These are phyloP conservation scores for Ambrosiella beaveri DNA, from an alignment of 2,329 filamentous ascomycete species.

Conservation along the genomic window DNA sequence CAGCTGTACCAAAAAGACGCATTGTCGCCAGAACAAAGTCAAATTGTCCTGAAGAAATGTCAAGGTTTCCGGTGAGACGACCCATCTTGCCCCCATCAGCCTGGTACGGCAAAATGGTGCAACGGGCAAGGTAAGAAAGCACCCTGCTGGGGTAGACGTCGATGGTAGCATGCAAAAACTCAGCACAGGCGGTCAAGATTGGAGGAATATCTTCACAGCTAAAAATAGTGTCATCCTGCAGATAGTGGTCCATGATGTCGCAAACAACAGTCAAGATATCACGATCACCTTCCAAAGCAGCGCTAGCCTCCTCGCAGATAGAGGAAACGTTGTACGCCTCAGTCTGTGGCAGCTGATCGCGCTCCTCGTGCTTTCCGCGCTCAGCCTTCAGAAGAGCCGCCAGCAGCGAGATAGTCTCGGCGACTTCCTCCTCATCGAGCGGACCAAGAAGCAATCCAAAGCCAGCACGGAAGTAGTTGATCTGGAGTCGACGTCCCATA, in stretches of 20 bases:
- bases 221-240: conserved; percentile 38
- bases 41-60: conserved; percentile 60
- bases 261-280: conserved; percentile 72
- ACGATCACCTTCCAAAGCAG: conserved; percentile 39
- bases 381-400: conserved; percentile 48
- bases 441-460: conserved; percentile 34
- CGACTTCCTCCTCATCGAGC: conserved; percentile 43
- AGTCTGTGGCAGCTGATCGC: conserved; percentile 13
- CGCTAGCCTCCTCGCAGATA: conserved; percentile 36
- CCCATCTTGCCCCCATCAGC: conserved; percentile 61
- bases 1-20: conserved; percentile 53
- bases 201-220: conserved; percentile 49
- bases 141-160: conserved; percentile 63
- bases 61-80: conserved; percentile 63
- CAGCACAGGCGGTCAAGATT: conserved; percentile 52
- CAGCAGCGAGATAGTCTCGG: conserved; percentile 59
- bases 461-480: conserved; percentile 40
- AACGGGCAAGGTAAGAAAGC: conserved; percentile 78
- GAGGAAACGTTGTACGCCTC: conserved; percentile 23
- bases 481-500: conserved; percentile 58
- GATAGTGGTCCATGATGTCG: conserved; percentile 61
- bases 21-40: conserved; percentile 60
- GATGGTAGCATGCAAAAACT: conserved; percentile 61
- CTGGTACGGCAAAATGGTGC: conserved; percentile 60
- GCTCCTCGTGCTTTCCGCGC: conserved; percentile 21